These are phyloP conservation scores for Clonostachys byssicola DNA, from an alignment of 2,329 filamentous ascomycete genomes.

Conservation along the genomic window DNA sequence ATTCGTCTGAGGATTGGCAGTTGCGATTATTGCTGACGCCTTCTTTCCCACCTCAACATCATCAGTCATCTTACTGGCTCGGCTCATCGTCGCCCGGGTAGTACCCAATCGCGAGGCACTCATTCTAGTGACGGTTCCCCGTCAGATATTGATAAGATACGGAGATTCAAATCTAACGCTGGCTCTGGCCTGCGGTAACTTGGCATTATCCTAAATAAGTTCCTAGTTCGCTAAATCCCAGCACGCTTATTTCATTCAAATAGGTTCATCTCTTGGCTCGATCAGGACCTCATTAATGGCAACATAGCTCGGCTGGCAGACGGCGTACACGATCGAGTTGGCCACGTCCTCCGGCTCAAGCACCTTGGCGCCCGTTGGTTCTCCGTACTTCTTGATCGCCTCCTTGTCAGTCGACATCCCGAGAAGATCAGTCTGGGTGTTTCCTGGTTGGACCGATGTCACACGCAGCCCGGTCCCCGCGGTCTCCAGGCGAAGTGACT, in stretches of 20 bases:
- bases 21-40: too few relatives aligned
- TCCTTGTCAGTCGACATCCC: conserved; percentile 72
- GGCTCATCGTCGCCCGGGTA: too few relatives aligned
- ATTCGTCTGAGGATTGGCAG: too few relatives aligned
- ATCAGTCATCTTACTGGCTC: too few relatives aligned
- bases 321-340: conserved; percentile 66
- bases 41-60: too few relatives aligned
- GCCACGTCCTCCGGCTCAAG: conserved; percentile 72
- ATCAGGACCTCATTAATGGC: conserved; percentile 78
- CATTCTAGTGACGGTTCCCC: too few relatives aligned
- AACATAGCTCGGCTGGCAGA: conserved; percentile 71
- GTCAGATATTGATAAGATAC: too few relatives aligned
- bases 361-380: conserved; percentile 71
- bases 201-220: too few relatives aligned
- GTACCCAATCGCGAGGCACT: too few relatives aligned
- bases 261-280: conserved; percentile 73
- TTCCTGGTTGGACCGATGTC: conserved; percentile 73
- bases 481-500: conserved; percentile 70
- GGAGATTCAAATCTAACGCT: too few relatives aligned
- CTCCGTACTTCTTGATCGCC: conserved; percentile 74
- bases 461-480: conserved; percentile 70
- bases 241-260: conserved; percentile 29
- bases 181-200: too few relatives aligned
- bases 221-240: too few relatives aligned
- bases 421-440: conserved; percentile 69